Conservation (phyloP, 768 basidiomycete genomes). For the Leccinum obscurum region DNA sequence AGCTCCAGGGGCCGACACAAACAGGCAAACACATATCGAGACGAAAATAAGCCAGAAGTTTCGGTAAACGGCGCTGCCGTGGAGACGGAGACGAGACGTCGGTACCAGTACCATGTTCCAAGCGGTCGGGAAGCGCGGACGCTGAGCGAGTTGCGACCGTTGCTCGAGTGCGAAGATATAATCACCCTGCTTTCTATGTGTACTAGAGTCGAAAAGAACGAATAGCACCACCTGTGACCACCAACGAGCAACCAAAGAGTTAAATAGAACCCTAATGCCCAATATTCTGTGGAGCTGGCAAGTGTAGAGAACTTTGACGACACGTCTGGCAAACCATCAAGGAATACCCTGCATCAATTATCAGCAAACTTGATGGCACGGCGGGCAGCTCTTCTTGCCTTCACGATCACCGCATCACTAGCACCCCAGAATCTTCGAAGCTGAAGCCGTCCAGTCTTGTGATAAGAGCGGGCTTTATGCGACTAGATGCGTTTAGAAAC, state of each 20-base stretch:
- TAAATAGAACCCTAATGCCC: background rate
- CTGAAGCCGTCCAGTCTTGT: background rate
- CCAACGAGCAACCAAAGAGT: background rate
- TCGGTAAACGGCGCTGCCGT: slow-evolving; percentile 5
- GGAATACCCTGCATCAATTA: slow-evolving; percentile 1
- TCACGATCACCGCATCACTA: slow-evolving; percentile 2
- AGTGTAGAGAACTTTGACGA: background rate
- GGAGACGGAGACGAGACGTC: background rate
- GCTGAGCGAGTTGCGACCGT: background rate
- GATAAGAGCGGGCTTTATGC: background rate
- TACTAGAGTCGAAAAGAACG: background rate
- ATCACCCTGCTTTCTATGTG: background rate
- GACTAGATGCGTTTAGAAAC: background rate
- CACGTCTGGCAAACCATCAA: background rate
- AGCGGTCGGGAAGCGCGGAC: background rate
- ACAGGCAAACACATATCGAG: slow-evolving; percentile 24
- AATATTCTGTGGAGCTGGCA: no score
- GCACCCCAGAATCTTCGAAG: background rate
- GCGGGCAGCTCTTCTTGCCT: slow-evolving; percentile 1
- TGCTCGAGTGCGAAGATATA: slow-evolving; percentile 1
- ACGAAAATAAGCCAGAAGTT: slow-evolving; percentile 31
- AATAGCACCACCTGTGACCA: background rate
- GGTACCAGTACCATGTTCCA: background rate
- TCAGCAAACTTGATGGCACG: background rate
- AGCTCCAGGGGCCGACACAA: slow-evolving; percentile 32